phyloP scores from a whole-genome alignment of 805 yeast genomes.

The Metschnikowia drakensbergensis region DNA sequence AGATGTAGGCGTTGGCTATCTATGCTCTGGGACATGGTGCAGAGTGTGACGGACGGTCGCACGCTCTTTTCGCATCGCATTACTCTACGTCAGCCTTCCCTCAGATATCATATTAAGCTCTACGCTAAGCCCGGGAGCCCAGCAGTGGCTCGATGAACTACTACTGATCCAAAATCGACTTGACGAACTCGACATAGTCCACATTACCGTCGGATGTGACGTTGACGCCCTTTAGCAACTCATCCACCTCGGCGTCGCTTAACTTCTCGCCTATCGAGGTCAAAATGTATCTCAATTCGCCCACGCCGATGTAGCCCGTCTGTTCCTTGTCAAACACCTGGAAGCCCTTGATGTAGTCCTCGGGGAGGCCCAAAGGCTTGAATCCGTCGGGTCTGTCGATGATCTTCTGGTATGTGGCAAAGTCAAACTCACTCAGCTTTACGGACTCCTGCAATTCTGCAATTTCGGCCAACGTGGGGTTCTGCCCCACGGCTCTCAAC shows the following conservation, averaged over 20 bases:
- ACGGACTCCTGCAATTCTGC: constrained; percentile 41
- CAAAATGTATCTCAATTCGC: constrained; percentile 90
- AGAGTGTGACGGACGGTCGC: neutral
- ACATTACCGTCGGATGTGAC: constrained; percentile 92
- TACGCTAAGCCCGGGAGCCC: neutral
- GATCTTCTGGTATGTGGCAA: constrained; percentile 70
- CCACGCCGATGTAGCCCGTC: constrained; percentile 95
- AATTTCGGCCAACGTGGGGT: constrained; percentile 91
- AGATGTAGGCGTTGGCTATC: constrained; percentile 46
- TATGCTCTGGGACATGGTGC: neutral
- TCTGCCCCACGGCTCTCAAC: constrained; percentile 95
- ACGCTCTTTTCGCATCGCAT: neutral
- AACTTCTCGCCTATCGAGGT: constrained; percentile 96
- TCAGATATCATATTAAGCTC: neutral
- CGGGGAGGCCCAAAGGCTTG: constrained; percentile 82
- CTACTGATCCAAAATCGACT: constrained; percentile 86
- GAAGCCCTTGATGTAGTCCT: constrained; percentile 85
- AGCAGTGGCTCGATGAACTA: neutral
- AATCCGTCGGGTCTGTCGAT: constrained; percentile 86
- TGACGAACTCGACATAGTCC: constrained; percentile 91
- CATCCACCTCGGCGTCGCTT: constrained; percentile 88
- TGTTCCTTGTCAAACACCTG: constrained; percentile 96
- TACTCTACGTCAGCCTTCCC: neutral
- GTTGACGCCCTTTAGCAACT: constrained; percentile 89
- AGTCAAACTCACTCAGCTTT: constrained; percentile 55